These are phyloP conservation scores for Mesotaenium endlicherianum DNA, from an alignment of 139 green algal genomes.

Conservation along the genomic window DNA sequence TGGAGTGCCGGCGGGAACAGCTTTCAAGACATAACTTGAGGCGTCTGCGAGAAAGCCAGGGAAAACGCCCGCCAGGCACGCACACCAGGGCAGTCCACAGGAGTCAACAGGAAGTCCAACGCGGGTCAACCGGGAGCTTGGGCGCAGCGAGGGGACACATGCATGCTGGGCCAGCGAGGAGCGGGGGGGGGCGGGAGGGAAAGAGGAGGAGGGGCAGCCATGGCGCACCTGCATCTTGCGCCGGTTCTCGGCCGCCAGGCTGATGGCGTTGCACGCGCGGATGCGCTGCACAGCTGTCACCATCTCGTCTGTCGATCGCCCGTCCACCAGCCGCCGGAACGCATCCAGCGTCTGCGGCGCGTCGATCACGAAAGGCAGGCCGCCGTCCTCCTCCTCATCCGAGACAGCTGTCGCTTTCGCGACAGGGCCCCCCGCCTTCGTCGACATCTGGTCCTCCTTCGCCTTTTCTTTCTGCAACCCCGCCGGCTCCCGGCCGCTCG, in stretches of 20 bases:
- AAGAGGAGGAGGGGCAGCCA: slow-evolving; percentile 34
- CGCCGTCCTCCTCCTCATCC: slow-evolving; percentile 17
- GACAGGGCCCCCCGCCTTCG: background rate
- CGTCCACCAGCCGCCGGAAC: background rate
- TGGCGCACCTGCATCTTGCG: slow-evolving; percentile 39
- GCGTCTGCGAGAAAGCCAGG: too few species aligned
- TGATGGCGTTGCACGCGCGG: background rate
- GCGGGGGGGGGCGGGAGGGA: too few species aligned
- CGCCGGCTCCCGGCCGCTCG: background rate
- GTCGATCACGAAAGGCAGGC: slow-evolving; percentile 79
- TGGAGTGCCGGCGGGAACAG: too few species aligned
- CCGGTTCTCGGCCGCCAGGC: background rate
- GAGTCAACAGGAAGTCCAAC: too few species aligned
- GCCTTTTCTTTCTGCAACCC: background rate
- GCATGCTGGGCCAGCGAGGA: too few species aligned
- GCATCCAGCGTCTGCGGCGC: slow-evolving; percentile 60
- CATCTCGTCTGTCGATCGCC: background rate
- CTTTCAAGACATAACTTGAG: too few species aligned
- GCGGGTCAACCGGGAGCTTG: too few species aligned
- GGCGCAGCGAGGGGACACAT: too few species aligned
- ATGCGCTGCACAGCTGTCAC: background rate
- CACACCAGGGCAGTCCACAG: too few species aligned
- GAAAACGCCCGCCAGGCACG: too few species aligned
- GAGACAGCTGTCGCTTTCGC: too few species aligned
- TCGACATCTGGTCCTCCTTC: background rate